Evolutionary conservation across 257 asterid species (phyloP).

Genomic region (Solanum dulcamara): DNA sequence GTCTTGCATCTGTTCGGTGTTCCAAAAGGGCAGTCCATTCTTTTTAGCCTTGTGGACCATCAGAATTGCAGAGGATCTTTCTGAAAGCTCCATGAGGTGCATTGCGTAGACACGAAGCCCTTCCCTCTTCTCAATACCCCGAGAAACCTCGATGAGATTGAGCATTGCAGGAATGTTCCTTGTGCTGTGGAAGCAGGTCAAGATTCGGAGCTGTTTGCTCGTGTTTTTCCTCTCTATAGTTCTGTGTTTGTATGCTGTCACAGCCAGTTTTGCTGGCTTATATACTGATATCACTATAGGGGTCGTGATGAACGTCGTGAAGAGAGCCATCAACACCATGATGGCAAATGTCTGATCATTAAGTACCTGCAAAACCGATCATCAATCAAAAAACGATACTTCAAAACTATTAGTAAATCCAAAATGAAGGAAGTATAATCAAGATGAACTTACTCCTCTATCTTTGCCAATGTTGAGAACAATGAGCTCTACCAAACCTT

Average conservation of each 20-base stretch:
- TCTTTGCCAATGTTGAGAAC: constrained; percentile 84
- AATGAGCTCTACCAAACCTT: constrained; percentile 71
- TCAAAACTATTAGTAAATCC: not conserved
- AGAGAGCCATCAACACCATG: constrained; percentile 55
- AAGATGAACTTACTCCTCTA: constrained; percentile 36
- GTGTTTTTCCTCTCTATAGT: constrained; percentile 26
- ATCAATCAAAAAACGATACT: not conserved
- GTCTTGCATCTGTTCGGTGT: constrained; percentile 16
- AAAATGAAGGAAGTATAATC: not conserved
- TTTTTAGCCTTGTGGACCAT: constrained; percentile 49
- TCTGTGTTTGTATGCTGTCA: constrained; percentile 22
- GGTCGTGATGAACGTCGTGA: constrained; percentile 52
- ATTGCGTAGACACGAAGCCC: constrained; percentile 39
- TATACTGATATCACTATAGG: constrained; percentile 42
- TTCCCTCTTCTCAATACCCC: constrained; percentile 37
- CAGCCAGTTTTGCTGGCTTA: constrained; percentile 33
- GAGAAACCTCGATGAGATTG: constrained; percentile 45
- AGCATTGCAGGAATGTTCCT: constrained; percentile 40
- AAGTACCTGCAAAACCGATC: constrained; percentile 22
- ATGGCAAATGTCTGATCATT: constrained; percentile 54
- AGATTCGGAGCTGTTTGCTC: constrained; percentile 28
- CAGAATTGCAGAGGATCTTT: constrained; percentile 45
- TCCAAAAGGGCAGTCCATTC: constrained; percentile 35
- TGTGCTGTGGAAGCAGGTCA: constrained; percentile 40
- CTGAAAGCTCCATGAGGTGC: constrained; percentile 56